A percentile compares a stretch with the other conserved stretches of the same genome.
Conservation (phyloP, 495 filamentous ascomycete genomes). For the Chaetomidium leptoderma region DNA sequence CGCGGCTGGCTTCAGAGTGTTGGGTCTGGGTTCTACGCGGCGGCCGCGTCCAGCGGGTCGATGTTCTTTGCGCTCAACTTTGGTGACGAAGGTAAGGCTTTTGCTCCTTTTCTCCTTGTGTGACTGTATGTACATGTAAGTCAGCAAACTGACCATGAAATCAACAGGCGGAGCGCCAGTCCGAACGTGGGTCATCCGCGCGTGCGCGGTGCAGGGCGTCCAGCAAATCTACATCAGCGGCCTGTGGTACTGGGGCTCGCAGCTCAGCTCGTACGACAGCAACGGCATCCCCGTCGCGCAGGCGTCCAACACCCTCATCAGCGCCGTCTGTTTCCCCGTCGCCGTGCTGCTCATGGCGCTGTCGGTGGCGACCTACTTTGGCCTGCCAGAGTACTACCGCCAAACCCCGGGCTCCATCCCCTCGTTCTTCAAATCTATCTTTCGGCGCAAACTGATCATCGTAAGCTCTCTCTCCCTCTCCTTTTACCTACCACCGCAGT, state of each 20-base stretch:
- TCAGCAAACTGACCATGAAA: constrained; percentile 9
- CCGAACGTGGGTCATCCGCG: constrained; percentile 60
- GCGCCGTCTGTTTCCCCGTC: constrained; percentile 47
- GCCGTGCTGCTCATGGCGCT: constrained; percentile 51
- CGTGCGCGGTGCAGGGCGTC: constrained; percentile 58
- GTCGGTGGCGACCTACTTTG: constrained; percentile 48
- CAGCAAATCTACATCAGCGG: constrained; percentile 58
- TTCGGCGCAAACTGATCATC: constrained; percentile 50
- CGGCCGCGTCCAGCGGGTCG: constrained; percentile 55
- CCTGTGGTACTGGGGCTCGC: constrained; percentile 61
- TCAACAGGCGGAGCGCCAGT: constrained; percentile 48
- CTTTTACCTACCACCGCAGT: background rate
- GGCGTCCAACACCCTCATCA: constrained; percentile 29
- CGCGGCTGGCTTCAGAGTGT: constrained; percentile 42
- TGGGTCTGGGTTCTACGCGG: constrained; percentile 55
- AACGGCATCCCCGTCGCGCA: constrained; percentile 26
- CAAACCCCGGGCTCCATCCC: constrained; percentile 65
- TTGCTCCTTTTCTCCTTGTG: too few species aligned
- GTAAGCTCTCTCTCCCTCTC: constrained; percentile 24
- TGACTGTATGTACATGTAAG: background rate
- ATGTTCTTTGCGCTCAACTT: constrained; percentile 66
- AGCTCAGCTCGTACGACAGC: constrained; percentile 32
- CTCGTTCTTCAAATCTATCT: constrained; percentile 51
- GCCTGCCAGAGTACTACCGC: constrained; percentile 62
- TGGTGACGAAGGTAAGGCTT: constrained; percentile 52